Evolutionary conservation across 2,329 filamentous ascomycete species (phyloP).

Genomic region (Apiospora kogelbergensis): DNA sequence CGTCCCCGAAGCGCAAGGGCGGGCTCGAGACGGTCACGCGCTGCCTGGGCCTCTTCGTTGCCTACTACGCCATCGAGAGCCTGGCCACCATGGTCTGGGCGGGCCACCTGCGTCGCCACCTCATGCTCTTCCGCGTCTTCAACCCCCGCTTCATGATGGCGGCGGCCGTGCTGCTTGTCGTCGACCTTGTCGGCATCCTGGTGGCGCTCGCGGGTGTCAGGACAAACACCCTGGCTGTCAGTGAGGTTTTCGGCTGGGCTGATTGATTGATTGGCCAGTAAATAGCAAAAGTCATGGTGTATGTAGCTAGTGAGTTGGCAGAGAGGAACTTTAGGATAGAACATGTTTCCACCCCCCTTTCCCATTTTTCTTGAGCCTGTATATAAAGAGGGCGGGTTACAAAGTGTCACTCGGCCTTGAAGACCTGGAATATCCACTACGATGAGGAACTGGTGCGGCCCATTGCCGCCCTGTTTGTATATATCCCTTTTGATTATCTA

Average conservation of each 20-base stretch:
- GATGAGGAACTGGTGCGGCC: no score
- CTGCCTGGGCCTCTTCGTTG: constrained; percentile 71
- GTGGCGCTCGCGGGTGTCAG: constrained; percentile 74
- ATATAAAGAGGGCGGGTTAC: no score
- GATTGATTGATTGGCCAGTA: constrained; percentile 28
- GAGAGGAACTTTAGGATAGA: no score
- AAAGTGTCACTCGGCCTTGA: no score
- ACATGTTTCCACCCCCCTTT: no score
- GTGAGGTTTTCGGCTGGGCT: constrained; percentile 85
- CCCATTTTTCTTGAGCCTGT: no score
- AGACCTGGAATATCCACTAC: no score
- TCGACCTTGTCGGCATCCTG: constrained; percentile 72
- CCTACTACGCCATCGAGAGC: constrained; percentile 81
- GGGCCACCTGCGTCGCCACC: constrained; percentile 80
- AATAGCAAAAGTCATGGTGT: background rate
- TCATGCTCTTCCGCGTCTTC: constrained; percentile 97
- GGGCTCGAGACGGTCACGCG: constrained; percentile 70
- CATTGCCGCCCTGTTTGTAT: no score
- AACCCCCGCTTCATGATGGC: constrained; percentile 88
- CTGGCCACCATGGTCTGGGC: constrained; percentile 90
- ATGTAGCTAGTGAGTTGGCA: no score
- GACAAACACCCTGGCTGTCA: constrained; percentile 74
- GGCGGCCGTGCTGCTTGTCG: constrained; percentile 66
- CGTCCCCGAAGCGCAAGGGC: constrained; percentile 69
- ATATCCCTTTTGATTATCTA: no score